Conservation (phyloP, 148 eudicot genomes). For the Polygonum maritimum region DNA sequence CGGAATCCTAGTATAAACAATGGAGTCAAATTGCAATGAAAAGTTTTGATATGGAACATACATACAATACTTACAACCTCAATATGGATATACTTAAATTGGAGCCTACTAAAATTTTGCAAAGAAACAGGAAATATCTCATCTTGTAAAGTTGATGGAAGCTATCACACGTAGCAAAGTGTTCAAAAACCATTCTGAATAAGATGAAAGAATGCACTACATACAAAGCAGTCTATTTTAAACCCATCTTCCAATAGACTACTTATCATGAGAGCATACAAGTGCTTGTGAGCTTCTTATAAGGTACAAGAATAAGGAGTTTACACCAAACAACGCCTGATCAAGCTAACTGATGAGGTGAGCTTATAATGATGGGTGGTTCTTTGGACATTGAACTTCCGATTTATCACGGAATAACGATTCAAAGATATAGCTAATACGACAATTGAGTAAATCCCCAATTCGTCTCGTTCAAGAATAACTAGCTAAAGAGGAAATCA, state of each 20-base stretch:
- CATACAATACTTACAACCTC: not conserved
- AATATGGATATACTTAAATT: too few relatives aligned
- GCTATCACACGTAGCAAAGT: not conserved
- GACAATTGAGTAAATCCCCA: not conserved
- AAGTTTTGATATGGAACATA: not conserved
- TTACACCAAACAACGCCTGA: not conserved
- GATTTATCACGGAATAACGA: not conserved
- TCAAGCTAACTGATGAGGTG: not conserved
- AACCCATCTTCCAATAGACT: not conserved
- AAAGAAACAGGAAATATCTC: not conserved
- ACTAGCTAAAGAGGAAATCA: conserved; percentile 6
- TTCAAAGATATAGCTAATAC: conserved; percentile 1
- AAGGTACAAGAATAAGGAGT: not conserved
- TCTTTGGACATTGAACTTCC: not conserved
- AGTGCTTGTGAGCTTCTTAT: not conserved
- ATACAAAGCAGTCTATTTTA: not conserved
- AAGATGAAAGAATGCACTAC: not conserved
- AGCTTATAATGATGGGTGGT: not conserved
- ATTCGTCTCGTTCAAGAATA: not conserved
- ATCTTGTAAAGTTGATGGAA: not conserved
- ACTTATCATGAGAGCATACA: not conserved
- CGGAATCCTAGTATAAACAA: conserved; percentile 64
- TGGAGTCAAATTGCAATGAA: conserved; percentile 8
- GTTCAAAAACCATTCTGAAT: not conserved
- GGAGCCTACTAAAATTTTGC: not conserved